Evolutionary conservation across 1,284 basidiomycete species (phyloP).

Genomic region (Puccinia triticina): DNA sequence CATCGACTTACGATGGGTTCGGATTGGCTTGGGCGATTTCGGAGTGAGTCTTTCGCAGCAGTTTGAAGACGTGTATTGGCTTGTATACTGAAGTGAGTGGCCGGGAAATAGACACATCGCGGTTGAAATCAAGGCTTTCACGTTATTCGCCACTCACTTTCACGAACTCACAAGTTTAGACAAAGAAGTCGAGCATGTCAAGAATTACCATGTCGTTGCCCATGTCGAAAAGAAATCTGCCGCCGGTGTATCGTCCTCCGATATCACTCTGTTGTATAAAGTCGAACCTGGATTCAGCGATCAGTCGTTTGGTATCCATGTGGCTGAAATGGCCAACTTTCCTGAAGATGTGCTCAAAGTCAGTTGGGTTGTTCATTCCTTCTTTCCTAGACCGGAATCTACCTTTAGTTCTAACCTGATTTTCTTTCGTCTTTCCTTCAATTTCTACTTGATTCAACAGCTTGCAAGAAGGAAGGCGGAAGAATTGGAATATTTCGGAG

Average conservation of each 20-base stretch:
- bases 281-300: slow-evolving; percentile 82
- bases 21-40: slow-evolving; percentile 98
- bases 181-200: slow-evolving; percentile 81
- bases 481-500: slow-evolving; percentile 89
- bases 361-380: slow-evolving; percentile 52
- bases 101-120: slow-evolving; percentile 75
- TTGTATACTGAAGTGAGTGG: background rate
- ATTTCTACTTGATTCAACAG: slow-evolving; percentile 62
- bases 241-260: slow-evolving; percentile 61
- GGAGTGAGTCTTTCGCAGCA: slow-evolving; percentile 67
- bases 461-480: slow-evolving; percentile 92
- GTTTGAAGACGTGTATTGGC: background rate
- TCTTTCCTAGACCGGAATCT: slow-evolving; percentile 1
- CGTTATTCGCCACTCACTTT: slow-evolving; percentile 96
- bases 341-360: slow-evolving; percentile 90
- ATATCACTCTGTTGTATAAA: slow-evolving; percentile 92
- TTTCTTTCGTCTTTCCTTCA: background rate
- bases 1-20: slow-evolving; percentile 97
- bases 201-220: slow-evolving; percentile 93
- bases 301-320: slow-evolving; percentile 98
- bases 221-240: slow-evolving; percentile 67
- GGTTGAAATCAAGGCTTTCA: slow-evolving; percentile 85
- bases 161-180: slow-evolving; percentile 93
- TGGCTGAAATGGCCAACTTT: slow-evolving; percentile 93
- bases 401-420: background rate